A percentile compares a stretch with the other conserved stretches of the same genome.
phyloP scores from a whole-genome alignment of 164 flowering plant genomes.

The Tinospora cordifolia region DNA sequence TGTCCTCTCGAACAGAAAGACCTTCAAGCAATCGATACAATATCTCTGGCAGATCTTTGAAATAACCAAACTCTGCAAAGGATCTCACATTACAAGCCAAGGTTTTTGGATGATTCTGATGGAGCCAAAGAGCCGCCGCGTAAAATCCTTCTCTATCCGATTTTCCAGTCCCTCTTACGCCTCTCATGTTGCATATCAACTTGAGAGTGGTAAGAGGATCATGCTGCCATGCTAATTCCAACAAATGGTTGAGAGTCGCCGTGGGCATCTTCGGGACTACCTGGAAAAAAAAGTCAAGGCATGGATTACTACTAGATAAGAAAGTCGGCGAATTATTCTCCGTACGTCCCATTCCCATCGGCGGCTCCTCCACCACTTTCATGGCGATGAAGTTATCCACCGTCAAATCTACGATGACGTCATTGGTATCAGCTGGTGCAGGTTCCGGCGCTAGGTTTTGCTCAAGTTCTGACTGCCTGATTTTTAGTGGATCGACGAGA shows the following conservation, averaged over 20 bases:
- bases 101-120: constrained; percentile 35
- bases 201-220: constrained; percentile 42
- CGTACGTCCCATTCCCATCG: constrained; percentile 33
- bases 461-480: no score
- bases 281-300: constrained; percentile 63
- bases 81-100: constrained; percentile 22
- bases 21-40: constrained; percentile 31
- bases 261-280: constrained; percentile 39
- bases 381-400: no score
- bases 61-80: constrained; percentile 31
- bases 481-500: no score
- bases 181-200: constrained; percentile 46
- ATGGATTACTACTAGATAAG: constrained; percentile 40
- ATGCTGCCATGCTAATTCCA: constrained; percentile 33
- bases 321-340: constrained; percentile 39
- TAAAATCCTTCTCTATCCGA: constrained; percentile 37
- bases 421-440: no score
- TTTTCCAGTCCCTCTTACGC: constrained; percentile 51
- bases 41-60: constrained; percentile 34
- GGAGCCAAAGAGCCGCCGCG: constrained; percentile 38
- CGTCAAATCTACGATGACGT: no score
- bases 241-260: constrained; percentile 16
- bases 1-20: constrained; percentile 17
- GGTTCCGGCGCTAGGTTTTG: no score
- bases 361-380: no score